These are phyloP conservation scores for Spizellomyces punctatus DNA, from an alignment of 192 early-diverging fungal genomes.

Conservation along the genomic window DNA sequence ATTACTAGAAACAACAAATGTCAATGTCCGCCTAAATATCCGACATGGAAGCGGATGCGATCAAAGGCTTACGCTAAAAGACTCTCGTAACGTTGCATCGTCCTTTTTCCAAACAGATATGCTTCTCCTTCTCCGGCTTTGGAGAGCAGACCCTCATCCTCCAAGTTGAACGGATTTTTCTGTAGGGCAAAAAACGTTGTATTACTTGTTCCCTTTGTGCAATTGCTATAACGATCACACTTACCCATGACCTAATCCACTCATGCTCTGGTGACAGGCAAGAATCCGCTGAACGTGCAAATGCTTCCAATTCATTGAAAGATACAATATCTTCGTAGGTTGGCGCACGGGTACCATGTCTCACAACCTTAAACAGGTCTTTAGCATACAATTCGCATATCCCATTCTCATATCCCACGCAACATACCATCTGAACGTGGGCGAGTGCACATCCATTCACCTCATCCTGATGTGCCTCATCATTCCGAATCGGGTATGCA, in stretches of 20 bases:
- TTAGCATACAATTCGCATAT: background rate
- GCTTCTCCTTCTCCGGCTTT: background rate
- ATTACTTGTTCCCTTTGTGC: too few species aligned
- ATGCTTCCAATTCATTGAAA: background rate
- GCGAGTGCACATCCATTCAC: background rate
- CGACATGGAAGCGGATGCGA: background rate
- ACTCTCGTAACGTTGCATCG: background rate
- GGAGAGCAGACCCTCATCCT: slow-evolving; percentile 2
- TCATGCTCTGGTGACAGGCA: background rate
- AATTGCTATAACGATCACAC: background rate
- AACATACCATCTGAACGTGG: background rate
- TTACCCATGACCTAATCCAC: background rate
- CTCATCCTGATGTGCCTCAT: background rate
- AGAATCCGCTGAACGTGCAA: background rate
- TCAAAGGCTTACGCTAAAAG: background rate
- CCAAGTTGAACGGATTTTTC: background rate
- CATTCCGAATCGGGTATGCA: background rate
- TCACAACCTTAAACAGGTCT: background rate
- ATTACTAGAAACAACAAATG: background rate
- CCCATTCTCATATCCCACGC: background rate
- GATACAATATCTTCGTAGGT: background rate
- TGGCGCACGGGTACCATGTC: slow-evolving; percentile 1
- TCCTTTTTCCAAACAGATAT: slow-evolving; percentile 1
- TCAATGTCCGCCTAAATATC: background rate
- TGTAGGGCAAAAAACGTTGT: background rate